Conservation (phyloP, 148 eudicot genomes). For the Diospyros lotus region DNA sequence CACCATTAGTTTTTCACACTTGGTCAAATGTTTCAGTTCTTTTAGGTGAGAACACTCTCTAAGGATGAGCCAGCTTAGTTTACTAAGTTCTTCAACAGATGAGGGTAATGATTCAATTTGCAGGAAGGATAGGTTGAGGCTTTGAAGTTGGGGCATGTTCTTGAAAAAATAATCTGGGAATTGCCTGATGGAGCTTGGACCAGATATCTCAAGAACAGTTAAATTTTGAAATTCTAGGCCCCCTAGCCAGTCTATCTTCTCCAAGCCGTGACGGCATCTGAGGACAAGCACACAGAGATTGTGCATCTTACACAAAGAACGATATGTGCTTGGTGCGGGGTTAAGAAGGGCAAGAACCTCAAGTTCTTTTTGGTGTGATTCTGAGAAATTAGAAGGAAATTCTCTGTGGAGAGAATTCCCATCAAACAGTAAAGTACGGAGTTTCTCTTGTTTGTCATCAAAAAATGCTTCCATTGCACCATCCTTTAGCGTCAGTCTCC, state of each 20-base stretch:
- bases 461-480: slow-evolving; percentile 20
- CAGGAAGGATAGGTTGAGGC: slow-evolving; percentile 16
- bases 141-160: slow-evolving; percentile 8
- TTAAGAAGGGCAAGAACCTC: slow-evolving; percentile 14
- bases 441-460: slow-evolving; percentile 3
- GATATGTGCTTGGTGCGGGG: slow-evolving; percentile 1
- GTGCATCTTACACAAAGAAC: neutral
- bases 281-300: slow-evolving; percentile 18
- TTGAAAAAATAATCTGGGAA: neutral
- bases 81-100: slow-evolving; percentile 12
- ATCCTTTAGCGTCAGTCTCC: slow-evolving; percentile 15
- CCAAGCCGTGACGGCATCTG: slow-evolving; percentile 17
- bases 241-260: neutral
- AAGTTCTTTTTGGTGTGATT: neutral
- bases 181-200: neutral
- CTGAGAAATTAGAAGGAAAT: neutral
- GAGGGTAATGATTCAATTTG: slow-evolving; percentile 4
- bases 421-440: slow-evolving; percentile 19
- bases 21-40: neutral
- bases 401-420: slow-evolving; percentile 18
- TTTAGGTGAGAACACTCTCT: slow-evolving; percentile 8
- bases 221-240: neutral
- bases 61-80: slow-evolving; percentile 19
- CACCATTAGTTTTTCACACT: slow-evolving; percentile 1
- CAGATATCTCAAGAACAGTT: slow-evolving; percentile 23